Conservation (phyloP, 1,284 basidiomycete genomes). For the Tremellales sp. region DNA sequence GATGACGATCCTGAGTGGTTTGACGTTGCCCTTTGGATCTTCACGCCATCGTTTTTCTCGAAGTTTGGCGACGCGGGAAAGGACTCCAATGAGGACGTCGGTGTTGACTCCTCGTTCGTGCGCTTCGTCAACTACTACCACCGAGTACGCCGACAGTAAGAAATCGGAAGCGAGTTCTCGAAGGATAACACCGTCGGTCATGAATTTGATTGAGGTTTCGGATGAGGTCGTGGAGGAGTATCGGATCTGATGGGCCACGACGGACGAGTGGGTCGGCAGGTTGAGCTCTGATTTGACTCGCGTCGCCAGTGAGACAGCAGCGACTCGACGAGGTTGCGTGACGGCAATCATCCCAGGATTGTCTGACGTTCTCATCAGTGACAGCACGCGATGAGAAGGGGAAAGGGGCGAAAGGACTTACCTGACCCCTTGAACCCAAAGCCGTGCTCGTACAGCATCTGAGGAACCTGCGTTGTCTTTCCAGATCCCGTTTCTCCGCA, state of each 20-base stretch:
- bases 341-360: conserved; percentile 98
- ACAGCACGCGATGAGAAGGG: not conserved
- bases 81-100: conserved; percentile 91
- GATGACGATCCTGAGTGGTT: conserved; percentile 86
- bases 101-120: conserved; percentile 98
- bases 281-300: conserved; percentile 88
- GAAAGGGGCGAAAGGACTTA: conserved; percentile 40
- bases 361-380: conserved; percentile 55
- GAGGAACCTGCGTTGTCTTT: conserved; percentile 97
- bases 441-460: conserved; percentile 89
- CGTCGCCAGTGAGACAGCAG: conserved; percentile 90
- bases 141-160: conserved; percentile 81
- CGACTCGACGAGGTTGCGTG: conserved; percentile 95
- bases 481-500: conserved; percentile 91
- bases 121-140: conserved; percentile 95
- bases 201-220: conserved; percentile 93
- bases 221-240: conserved; percentile 91
- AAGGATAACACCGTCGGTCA: conserved; percentile 97
- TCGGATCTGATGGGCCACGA: conserved; percentile 93
- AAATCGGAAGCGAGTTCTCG: conserved; percentile 92
- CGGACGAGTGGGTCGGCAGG: conserved; percentile 59
- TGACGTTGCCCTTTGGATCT: conserved; percentile 35
- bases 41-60: conserved; percentile 84
- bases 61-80: conserved; percentile 84
- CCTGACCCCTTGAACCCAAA: conserved; percentile 80